Conservation (phyloP, 805 yeast genomes). For the Candida sithepensis region DNA sequence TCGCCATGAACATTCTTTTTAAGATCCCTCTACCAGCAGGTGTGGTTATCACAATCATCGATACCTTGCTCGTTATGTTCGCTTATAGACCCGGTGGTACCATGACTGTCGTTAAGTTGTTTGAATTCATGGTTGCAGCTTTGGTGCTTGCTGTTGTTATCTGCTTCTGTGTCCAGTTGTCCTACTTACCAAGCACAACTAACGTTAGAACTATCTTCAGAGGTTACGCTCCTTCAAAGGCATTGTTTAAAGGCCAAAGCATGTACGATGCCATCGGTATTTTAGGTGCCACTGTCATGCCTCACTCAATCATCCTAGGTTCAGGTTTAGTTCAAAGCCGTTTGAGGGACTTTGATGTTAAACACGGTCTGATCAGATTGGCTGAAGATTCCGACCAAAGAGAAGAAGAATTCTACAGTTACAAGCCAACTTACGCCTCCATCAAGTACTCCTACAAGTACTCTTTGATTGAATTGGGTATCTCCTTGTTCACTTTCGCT, state of each 20-base stretch:
- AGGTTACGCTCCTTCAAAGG: conserved; percentile 41
- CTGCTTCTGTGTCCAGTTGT: conserved; percentile 44
- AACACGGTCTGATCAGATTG: conserved; percentile 31
- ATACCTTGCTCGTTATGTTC: conserved; percentile 43
- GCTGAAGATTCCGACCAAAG: conserved; percentile 22
- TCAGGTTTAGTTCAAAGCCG: conserved; percentile 48
- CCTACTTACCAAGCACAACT: conserved; percentile 30
- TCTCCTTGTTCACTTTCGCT: conserved; percentile 73
- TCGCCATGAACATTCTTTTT: conserved; percentile 44
- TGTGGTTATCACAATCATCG: conserved; percentile 41
- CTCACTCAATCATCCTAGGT: conserved; percentile 46
- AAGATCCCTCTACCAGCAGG: conserved; percentile 48
- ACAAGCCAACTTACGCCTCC: conserved; percentile 66
- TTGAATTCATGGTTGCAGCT: conserved; percentile 40
- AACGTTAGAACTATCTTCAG: conserved; percentile 34
- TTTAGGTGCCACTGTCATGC: conserved; percentile 51
- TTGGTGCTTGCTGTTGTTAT: conserved; percentile 41
- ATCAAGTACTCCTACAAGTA: conserved; percentile 63
- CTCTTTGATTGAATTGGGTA: conserved; percentile 61
- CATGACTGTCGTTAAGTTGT: conserved; percentile 38
- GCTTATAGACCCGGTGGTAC: conserved; percentile 44
- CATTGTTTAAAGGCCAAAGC: conserved; percentile 40
- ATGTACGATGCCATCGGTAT: conserved; percentile 45
- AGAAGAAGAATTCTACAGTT: conserved; percentile 42
- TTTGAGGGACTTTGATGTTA: conserved; percentile 41